Conservation (phyloP, 805 yeast genomes). For the Teunomyces pallodes region DNA sequence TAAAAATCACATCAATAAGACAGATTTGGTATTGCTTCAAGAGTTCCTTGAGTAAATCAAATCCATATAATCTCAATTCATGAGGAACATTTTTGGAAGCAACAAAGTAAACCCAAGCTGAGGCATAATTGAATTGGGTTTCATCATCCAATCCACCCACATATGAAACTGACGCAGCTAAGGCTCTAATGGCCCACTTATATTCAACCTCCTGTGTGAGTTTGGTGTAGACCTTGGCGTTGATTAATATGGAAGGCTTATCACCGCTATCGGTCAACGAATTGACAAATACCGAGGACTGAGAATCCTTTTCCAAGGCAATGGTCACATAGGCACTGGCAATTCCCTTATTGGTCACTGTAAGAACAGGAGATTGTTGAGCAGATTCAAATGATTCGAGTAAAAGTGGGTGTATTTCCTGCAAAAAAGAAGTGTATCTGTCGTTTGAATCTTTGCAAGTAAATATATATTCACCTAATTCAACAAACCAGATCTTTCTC, state of each 20-base stretch:
- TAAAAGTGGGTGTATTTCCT: conserved; percentile 21
- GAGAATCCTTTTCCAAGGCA: conserved; percentile 14
- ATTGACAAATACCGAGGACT: conserved; percentile 21
- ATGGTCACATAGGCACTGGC: conserved; percentile 53
- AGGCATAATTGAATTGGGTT: conserved; percentile 33
- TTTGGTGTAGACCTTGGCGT: conserved; percentile 50
- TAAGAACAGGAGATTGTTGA: conserved; percentile 49
- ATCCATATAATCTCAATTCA: conserved; percentile 32
- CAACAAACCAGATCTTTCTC: conserved; percentile 64
- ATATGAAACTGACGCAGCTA: conserved; percentile 29
- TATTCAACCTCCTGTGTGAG: conserved; percentile 44
- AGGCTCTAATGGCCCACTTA: conserved; percentile 51
- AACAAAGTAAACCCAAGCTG: conserved; percentile 48
- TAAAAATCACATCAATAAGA: conserved; percentile 41
- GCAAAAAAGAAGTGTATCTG: conserved; percentile 2
- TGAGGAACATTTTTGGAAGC: conserved; percentile 40
- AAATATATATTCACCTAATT: conserved; percentile 36
- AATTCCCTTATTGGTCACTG: conserved; percentile 51
- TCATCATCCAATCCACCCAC: conserved; percentile 11
- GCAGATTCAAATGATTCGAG: conserved; percentile 40
- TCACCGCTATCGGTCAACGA: conserved; percentile 36
- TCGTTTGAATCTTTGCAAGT: neutral
- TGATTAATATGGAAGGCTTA: conserved; percentile 49
- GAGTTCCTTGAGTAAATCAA: conserved; percentile 27
- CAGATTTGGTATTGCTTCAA: conserved; percentile 40